Percentiles rank a stretch among this genome's conserved stretches.
Conservation (phyloP, 305 asterid genomes). For the Fraxinus dipetala region DNA sequence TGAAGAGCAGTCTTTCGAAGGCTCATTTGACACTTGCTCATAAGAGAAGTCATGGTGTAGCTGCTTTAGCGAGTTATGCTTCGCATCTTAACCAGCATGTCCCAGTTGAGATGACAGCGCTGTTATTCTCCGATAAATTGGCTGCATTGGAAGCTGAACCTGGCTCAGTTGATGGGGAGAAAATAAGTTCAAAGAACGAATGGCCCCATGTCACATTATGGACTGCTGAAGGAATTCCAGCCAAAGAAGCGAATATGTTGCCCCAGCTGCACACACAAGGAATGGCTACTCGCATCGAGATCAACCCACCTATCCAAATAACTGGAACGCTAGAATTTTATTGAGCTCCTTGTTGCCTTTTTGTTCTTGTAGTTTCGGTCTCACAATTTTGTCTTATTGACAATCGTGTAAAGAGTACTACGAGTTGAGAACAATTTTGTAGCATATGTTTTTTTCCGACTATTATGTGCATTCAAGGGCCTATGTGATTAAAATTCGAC, state of each 20-base stretch:
- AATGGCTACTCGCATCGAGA: constrained; percentile 66
- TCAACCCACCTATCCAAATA: constrained; percentile 69
- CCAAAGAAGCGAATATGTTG: constrained; percentile 74
- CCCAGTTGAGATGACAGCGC: constrained; percentile 53
- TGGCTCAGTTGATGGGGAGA: constrained; percentile 70
- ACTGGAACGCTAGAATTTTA: constrained; percentile 67
- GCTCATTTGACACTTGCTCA: constrained; percentile 94
- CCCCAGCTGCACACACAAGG: constrained; percentile 66
- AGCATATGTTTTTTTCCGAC: not conserved
- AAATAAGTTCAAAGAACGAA: constrained; percentile 60
- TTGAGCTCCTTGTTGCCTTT: constrained; percentile 29
- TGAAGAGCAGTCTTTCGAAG: constrained; percentile 52
- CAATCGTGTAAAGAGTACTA: not conserved
- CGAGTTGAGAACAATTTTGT: constrained; percentile 16
- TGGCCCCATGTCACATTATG: constrained; percentile 92
- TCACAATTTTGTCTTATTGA: not conserved
- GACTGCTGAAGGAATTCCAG: constrained; percentile 62
- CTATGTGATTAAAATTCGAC: not conserved
- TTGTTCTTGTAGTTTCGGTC: not conserved
- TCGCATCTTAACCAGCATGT: constrained; percentile 55
- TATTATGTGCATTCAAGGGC: not conserved
- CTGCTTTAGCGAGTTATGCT: constrained; percentile 76
- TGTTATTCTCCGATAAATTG: constrained; percentile 61
- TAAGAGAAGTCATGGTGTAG: constrained; percentile 81
- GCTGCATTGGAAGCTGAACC: constrained; percentile 77